Evolutionary conservation across 306 rosid genomes (phyloP).

Genomic region (Vigna angularis): DNA sequence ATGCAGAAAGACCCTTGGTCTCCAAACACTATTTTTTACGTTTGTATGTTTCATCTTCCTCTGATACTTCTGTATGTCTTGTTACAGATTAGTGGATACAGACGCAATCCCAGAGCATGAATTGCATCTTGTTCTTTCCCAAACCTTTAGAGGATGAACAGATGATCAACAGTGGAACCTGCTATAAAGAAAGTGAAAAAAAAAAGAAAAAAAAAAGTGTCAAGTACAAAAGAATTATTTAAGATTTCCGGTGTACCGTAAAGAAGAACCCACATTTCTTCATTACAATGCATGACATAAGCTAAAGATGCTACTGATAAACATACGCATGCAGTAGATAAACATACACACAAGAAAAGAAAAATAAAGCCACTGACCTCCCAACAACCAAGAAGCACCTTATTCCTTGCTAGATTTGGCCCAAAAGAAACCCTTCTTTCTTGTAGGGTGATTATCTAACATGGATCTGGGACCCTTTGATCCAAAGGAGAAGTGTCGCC

Average conservation of each 20-base stretch:
- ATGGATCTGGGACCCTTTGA: slow-evolving; percentile 70
- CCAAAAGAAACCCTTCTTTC: slow-evolving; percentile 98
- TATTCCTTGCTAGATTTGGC: slow-evolving; percentile 79
- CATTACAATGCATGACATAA: slow-evolving; percentile 19
- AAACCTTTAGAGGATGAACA: slow-evolving; percentile 45
- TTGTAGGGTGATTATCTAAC: slow-evolving; percentile 63
- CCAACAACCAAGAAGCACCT: slow-evolving; percentile 49
- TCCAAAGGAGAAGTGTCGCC: slow-evolving; percentile 86
- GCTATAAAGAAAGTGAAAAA: slow-evolving; percentile 36
- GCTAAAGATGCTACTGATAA: slow-evolving; percentile 26
- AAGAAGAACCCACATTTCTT: slow-evolving; percentile 19
- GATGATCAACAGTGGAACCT: slow-evolving; percentile 56
- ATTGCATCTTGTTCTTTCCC: slow-evolving; percentile 33
- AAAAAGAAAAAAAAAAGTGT: neutral
- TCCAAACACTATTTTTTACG: slow-evolving; percentile 41
- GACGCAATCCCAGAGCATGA: slow-evolving; percentile 48
- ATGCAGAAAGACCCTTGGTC: slow-evolving; percentile 53
- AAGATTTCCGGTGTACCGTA: neutral
- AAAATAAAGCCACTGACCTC: slow-evolving; percentile 60
- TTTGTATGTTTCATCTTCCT: slow-evolving; percentile 39
- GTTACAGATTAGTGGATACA: slow-evolving; percentile 54
- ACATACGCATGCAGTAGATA: neutral
- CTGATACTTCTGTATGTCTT: slow-evolving; percentile 57
- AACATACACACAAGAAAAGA: slow-evolving; percentile 31
- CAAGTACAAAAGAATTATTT: slow-evolving; percentile 10